These are phyloP conservation scores for Rhodotorula sp. DNA, from an alignment of 1,284 basidiomycete species.

Conservation along the genomic window DNA sequence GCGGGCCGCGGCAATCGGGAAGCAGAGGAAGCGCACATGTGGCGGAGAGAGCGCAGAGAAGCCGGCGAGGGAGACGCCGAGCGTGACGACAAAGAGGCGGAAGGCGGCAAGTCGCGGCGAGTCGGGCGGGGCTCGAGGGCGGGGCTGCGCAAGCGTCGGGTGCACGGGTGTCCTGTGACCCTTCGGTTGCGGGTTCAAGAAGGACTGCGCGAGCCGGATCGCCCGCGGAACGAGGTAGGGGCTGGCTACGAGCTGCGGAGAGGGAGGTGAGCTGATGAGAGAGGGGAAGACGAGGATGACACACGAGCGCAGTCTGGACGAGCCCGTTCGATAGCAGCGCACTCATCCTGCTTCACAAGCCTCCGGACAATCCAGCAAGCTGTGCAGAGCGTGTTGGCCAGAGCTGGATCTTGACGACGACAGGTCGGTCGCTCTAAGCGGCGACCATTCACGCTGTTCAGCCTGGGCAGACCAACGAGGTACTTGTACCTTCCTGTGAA, in stretches of 20 bases:
- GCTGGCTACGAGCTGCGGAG: conserved; percentile 11
- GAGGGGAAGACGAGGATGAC: not conserved
- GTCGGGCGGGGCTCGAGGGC: not conserved
- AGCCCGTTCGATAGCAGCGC: conserved; percentile 5
- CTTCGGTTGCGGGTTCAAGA: conserved; percentile 13
- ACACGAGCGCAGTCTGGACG: conserved; percentile 10
- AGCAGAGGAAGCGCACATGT: conserved; percentile 1
- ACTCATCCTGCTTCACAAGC: not conserved
- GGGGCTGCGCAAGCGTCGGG: not conserved
- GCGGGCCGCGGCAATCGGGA: accelerated
- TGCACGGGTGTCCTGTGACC: not conserved
- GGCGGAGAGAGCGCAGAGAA: conserved; percentile 18
- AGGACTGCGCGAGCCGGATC: not conserved
- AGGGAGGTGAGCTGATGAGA: not conserved
- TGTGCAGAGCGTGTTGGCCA: not conserved
- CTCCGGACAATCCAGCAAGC: not conserved
- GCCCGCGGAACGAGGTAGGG: conserved; percentile 18
- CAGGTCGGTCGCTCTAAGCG: too few relatives aligned
- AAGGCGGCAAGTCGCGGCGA: conserved; percentile 5
- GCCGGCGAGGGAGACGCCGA: conserved; percentile 27
- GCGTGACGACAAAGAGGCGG: conserved; percentile 22
- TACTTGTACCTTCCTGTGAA: too few relatives aligned
- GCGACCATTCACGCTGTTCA: too few relatives aligned
- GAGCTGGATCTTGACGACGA: not conserved
- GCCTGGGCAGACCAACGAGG: too few relatives aligned